Evolutionary conservation across 2,329 filamentous ascomycete genomes (phyloP).

Genomic region (Corinectria fuckeliana): DNA sequence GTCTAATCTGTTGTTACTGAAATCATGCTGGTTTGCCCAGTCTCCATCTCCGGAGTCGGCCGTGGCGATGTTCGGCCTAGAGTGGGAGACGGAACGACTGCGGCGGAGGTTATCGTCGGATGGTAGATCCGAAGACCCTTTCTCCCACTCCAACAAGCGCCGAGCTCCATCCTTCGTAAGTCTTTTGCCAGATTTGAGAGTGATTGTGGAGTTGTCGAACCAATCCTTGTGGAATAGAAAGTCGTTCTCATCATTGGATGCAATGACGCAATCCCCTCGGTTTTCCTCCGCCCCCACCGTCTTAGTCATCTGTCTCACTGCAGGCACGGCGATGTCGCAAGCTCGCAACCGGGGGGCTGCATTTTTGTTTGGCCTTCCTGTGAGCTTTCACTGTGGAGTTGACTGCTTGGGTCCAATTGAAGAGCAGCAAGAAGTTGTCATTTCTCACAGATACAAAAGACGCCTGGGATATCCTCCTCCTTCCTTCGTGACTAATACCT

Average conservation of each 20-base stretch:
- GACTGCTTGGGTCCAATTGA: constrained; percentile 17
- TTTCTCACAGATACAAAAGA: not conserved
- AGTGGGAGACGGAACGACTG: constrained; percentile 14
- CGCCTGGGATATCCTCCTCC: not conserved
- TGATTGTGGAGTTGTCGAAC: constrained; percentile 21
- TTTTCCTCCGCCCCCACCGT: constrained; percentile 10
- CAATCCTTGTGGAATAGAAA: constrained; percentile 27
- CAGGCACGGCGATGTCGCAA: constrained; percentile 38
- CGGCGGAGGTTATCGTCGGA: constrained; percentile 2
- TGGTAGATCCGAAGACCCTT: not conserved
- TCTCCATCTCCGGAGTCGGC: constrained; percentile 16
- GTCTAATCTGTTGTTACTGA: not conserved
- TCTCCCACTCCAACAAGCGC: constrained; percentile 3
- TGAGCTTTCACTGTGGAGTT: constrained; percentile 13
- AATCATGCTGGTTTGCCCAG: not conserved
- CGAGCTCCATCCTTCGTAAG: not conserved
- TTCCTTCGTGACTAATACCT: constrained; percentile 20
- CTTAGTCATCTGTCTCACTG: constrained; percentile 33
- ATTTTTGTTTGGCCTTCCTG: constrained; percentile 6
- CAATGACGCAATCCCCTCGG: constrained; percentile 31
- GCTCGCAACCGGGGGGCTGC: constrained; percentile 5
- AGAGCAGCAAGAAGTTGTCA: constrained; percentile 8
- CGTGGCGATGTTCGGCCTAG: constrained; percentile 5
- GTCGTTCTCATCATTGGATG: constrained; percentile 32
- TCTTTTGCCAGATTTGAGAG: not conserved